Percentiles rank a stretch among this genome's conserved stretches.
phyloP scores from a whole-genome alignment of 306 rosid genomes.

The Castanea mollissima region DNA sequence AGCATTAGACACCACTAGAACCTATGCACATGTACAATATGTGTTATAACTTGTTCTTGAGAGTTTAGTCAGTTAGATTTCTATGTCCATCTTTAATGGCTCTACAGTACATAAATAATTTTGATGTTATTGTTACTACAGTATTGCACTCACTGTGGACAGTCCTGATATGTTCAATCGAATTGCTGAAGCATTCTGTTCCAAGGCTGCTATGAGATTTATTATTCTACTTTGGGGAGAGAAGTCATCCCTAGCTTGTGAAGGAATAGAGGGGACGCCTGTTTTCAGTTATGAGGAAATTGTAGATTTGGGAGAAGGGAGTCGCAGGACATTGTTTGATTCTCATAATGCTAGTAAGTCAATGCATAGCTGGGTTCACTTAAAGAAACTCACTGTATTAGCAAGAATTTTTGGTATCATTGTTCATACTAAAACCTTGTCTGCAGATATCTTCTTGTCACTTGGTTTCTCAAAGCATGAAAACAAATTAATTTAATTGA shows the following conservation, averaged over 20 bases:
- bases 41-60: neutral
- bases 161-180: slow-evolving; percentile 73
- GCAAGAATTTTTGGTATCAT: neutral
- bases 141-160: slow-evolving; percentile 88
- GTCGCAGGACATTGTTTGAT: slow-evolving; percentile 45
- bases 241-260: slow-evolving; percentile 50
- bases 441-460: neutral
- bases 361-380: slow-evolving; percentile 15
- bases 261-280: slow-evolving; percentile 44
- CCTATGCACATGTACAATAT: neutral
- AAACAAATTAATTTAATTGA: neutral
- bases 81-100: slow-evolving; percentile 17
- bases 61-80: neutral
- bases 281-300: slow-evolving; percentile 62
- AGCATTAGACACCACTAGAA: neutral
- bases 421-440: neutral
- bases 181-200: slow-evolving; percentile 55
- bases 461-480: neutral
- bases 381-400: neutral
- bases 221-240: slow-evolving; percentile 95
- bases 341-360: slow-evolving; percentile 62
- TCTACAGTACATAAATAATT: slow-evolving; percentile 14
- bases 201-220: slow-evolving; percentile 57
- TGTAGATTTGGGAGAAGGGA: slow-evolving; percentile 55
- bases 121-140: slow-evolving; percentile 28